Evolutionary conservation across 495 filamentous ascomycete genomes (phyloP), one percentile per base, ranked within the genome.

Genomic region (Aspergillus saccharolyticus): DNA sequence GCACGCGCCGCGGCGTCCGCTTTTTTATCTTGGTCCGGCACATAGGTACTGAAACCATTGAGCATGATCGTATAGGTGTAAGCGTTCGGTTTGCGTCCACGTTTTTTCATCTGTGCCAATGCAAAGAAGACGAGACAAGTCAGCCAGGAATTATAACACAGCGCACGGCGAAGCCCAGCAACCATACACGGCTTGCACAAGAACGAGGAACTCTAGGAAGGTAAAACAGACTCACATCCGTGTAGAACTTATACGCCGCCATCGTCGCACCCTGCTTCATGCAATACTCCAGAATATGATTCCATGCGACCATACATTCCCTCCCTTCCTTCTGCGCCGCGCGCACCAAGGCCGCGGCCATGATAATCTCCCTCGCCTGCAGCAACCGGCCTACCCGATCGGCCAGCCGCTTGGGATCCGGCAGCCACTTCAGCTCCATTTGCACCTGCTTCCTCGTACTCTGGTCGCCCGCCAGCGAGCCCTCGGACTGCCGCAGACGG

Each of bases 41-140:
- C 52, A 43, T 84, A 28, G 25, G 9, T 75, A 30, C 84, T 77
- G 18, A 90, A 80, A 19, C 92, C 94, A 20, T 84, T 78, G 63
- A 98, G 80, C 55, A 97, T 85, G 50, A 89, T 85, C 2, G 89
- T 92, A 67, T 87, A 96, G 0, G 93, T 96, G 54, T 80, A 76
- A 2, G 81, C 72, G 66, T 89, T 90, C 0, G 94, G 94, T 22
- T 72, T 72, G 55, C 89, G 84, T 30, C 76, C 85, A 17, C 90
- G 80, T 73, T 97, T 97, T 73, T 97, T 98, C 94, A 98, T 98
- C 88, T 95, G 55, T 21, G 55, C 43, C 47, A 16, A 46, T n/a
- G n/a, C n/a, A n/a, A n/a, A n/a, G n/a, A n/a, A n/a, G n/a, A n/a
- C n/a, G n/a, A n/a, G n/a, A n/a, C n/a, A n/a, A n/a, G n/a, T n/a